Conservation (phyloP, 352 stramenopile species). For the Phytophthora sp. region DNA sequence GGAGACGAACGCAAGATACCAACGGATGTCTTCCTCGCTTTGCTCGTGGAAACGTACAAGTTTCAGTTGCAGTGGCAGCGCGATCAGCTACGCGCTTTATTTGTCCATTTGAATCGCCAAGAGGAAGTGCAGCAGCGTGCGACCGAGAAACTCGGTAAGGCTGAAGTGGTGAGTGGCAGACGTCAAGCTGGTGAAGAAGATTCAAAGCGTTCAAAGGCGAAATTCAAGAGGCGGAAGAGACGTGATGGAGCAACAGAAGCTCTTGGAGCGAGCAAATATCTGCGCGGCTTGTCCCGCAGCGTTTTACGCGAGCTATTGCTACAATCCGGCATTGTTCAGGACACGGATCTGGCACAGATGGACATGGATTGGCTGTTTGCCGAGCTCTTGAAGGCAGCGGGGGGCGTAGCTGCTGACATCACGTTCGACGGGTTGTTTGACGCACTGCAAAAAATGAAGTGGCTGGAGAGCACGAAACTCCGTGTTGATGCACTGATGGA, state of each 20-base stretch:
- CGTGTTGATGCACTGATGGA: slow-evolving; percentile 30
- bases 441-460: slow-evolving; percentile 33
- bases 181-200: slow-evolving; percentile 2
- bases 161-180: neutral
- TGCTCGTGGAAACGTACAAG: slow-evolving; percentile 54
- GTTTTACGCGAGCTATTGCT: slow-evolving; percentile 49
- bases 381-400: slow-evolving; percentile 30
- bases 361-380: slow-evolving; percentile 58
- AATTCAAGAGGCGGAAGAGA: slow-evolving; percentile 43
- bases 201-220: slow-evolving; percentile 21
- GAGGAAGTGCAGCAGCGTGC: slow-evolving; percentile 24
- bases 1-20: slow-evolving; percentile 65
- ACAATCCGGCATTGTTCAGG: slow-evolving; percentile 43
- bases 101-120: slow-evolving; percentile 48
- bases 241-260: slow-evolving; percentile 1
- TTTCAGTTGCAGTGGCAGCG: slow-evolving; percentile 57
- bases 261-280: slow-evolving; percentile 38
- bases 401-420: slow-evolving; percentile 35
- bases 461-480: slow-evolving; percentile 40
- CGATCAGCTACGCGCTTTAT: slow-evolving; percentile 48
- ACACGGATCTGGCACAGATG: slow-evolving; percentile 29
- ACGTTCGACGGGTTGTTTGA: slow-evolving; percentile 50
- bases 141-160: slow-evolving; percentile 13
- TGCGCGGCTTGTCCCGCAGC: slow-evolving; percentile 45
- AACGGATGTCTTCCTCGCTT: slow-evolving; percentile 51